phyloP scores from a whole-genome alignment of 2,329 filamentous ascomycete species.

The Cladosporium phlei region DNA sequence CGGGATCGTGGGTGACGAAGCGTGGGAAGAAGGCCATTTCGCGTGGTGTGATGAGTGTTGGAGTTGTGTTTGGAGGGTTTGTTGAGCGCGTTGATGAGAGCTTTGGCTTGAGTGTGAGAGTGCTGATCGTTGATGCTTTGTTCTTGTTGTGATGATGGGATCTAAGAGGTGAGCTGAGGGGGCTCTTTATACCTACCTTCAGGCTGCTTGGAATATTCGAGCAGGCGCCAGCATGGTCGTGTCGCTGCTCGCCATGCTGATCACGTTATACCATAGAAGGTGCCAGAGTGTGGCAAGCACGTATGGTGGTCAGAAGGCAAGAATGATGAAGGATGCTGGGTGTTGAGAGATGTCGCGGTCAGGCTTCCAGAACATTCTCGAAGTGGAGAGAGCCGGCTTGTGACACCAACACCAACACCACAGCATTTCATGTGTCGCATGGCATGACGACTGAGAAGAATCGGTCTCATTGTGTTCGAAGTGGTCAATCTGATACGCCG shows the following conservation, averaged over 20 bases:
- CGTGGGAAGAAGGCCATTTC: constrained; percentile 37
- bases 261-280: constrained; percentile 6
- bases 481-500: no score
- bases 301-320: not conserved
- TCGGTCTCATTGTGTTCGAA: no score
- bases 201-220: constrained; percentile 6
- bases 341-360: not conserved
- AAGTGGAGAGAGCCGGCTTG: not conserved
- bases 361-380: constrained; percentile 8
- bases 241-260: not conserved
- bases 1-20: constrained; percentile 32
- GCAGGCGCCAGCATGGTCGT: constrained; percentile 1
- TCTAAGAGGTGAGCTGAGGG: not conserved
- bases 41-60: constrained; percentile 24
- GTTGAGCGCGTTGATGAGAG: constrained; percentile 12
- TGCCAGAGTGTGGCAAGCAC: constrained; percentile 6
- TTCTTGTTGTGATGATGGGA: constrained; percentile 8
- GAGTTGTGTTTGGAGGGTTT: constrained; percentile 15
- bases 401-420: no score
- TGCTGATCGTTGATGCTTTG: constrained; percentile 4
- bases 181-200: constrained; percentile 5
- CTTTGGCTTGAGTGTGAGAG: no score
- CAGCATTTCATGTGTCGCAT: no score
- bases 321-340: not conserved
- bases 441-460: no score